phyloP scores from a whole-genome alignment of 2,329 filamentous ascomycete species.

The Aspergillus novoparasiticus region DNA sequence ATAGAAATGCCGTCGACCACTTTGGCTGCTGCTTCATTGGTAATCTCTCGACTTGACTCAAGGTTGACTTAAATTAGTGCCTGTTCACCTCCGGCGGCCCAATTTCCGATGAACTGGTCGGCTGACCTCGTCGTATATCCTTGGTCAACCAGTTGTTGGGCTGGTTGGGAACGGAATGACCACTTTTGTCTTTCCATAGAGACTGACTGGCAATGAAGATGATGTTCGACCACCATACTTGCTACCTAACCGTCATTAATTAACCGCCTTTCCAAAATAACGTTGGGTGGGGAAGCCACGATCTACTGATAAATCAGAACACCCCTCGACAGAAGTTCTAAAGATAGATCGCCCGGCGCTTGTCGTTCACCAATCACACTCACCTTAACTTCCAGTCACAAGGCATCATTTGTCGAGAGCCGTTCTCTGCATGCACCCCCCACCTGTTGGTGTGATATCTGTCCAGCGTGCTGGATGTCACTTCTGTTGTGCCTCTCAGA shows the following conservation, averaged over 20 bases:
- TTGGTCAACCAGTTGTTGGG: not conserved
- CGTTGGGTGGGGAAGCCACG: not conserved
- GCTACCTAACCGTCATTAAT: constrained; percentile 2
- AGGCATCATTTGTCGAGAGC: constrained; percentile 12
- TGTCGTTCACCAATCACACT: constrained; percentile 27
- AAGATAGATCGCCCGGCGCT: constrained; percentile 35
- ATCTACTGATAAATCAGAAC: not conserved
- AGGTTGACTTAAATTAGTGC: not conserved
- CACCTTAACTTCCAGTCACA: constrained; percentile 16
- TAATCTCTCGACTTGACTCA: not conserved
- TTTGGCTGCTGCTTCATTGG: not conserved
- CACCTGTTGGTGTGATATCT: constrained; percentile 20
- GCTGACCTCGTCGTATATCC: constrained; percentile 11
- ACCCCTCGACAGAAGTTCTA: constrained; percentile 22
- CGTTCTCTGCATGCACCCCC: constrained; percentile 26
- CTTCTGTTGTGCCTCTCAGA: constrained; percentile 16
- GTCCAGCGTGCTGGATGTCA: constrained; percentile 1
- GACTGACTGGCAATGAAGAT: not conserved
- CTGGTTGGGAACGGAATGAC: constrained; percentile 10
- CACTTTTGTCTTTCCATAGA: constrained; percentile 15
- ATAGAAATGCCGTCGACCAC: not conserved
- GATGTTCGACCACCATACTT: not conserved
- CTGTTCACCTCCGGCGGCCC: constrained; percentile 3
- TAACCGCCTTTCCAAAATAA: constrained; percentile 1
- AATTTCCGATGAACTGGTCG: constrained; percentile 14